Evolutionary conservation across 1,284 basidiomycete genomes (phyloP).

Genomic region (Heimioporus retisporus): DNA sequence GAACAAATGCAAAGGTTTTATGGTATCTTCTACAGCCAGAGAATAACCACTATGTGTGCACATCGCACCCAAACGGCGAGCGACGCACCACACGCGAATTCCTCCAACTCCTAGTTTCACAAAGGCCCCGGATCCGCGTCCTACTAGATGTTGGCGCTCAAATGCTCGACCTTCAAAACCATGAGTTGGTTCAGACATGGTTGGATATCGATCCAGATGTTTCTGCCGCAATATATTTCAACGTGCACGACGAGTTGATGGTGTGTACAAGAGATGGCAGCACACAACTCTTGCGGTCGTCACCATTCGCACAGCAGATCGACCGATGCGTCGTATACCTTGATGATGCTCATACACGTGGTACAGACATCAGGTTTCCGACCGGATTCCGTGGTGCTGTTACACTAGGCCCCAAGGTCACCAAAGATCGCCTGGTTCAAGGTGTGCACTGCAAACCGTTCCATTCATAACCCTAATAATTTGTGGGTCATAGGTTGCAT

Average conservation of each 20-base stretch:
- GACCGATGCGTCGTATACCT: conserved; percentile 60
- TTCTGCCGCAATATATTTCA: conserved; percentile 57
- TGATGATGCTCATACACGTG: conserved; percentile 65
- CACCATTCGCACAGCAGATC: conserved; percentile 52
- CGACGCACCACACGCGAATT: background rate
- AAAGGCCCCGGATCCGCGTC: background rate
- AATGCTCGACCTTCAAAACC: background rate
- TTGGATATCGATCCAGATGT: conserved; percentile 42
- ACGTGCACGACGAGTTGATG: conserved; percentile 51
- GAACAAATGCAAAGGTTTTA: background rate
- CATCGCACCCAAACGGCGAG: background rate
- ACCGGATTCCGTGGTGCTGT: conserved; percentile 52
- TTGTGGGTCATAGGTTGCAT: background rate
- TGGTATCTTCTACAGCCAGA: background rate
- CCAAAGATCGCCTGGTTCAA: background rate
- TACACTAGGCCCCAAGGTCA: background rate
- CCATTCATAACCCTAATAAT: background rate
- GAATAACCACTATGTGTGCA: background rate
- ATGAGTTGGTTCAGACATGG: conserved; percentile 42
- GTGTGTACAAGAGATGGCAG: conserved; percentile 51
- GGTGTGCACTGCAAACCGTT: background rate
- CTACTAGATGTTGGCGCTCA: background rate
- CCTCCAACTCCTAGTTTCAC: background rate
- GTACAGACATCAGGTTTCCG: conserved; percentile 63
- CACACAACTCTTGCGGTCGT: conserved; percentile 50